phyloP scores from a whole-genome alignment of 2,329 filamentous ascomycete genomes.

The Myriosclerotinia curreyana region DNA sequence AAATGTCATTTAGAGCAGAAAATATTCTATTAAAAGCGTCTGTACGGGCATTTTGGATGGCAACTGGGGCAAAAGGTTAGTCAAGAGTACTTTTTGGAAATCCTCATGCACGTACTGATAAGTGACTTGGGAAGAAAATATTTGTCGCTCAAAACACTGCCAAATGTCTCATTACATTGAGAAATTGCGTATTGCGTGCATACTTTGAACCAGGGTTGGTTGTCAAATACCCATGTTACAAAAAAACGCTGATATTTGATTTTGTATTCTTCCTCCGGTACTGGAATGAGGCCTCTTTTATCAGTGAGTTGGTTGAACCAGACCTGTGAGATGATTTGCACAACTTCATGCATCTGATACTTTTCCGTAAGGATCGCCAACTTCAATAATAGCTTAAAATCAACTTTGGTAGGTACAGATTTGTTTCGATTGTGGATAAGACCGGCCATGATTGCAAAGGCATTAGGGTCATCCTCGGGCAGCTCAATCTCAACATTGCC shows the following conservation, averaged over 20 bases:
- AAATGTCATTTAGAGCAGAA: not conserved
- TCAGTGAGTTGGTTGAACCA: not conserved
- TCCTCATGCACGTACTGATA: not conserved
- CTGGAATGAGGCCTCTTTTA: too few relatives aligned
- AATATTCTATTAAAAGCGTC: not conserved
- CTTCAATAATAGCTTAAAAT: not conserved
- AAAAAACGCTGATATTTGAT: too few relatives aligned
- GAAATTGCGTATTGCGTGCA: not conserved
- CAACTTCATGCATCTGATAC: not conserved
- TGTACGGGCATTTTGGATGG: not conserved
- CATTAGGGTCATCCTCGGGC: constrained; percentile 6
- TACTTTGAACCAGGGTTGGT: not conserved
- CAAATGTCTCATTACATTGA: not conserved
- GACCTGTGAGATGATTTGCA: not conserved
- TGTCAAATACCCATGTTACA: not conserved
- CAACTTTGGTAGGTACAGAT: not conserved
- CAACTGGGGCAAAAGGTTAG: not conserved
- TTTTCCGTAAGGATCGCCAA: not conserved
- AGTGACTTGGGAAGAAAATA: not conserved
- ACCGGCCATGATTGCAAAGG: not conserved
- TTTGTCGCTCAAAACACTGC: not conserved
- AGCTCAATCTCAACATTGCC: not conserved
- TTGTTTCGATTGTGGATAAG: not conserved
- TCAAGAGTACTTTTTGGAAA: not conserved
- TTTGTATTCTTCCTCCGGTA: too few relatives aligned